Percentiles rank a stretch among this genome's conserved stretches.
Evolutionary conservation across 2,329 filamentous ascomycete genomes (phyloP).

Genomic region (Verticillium nubilum): DNA sequence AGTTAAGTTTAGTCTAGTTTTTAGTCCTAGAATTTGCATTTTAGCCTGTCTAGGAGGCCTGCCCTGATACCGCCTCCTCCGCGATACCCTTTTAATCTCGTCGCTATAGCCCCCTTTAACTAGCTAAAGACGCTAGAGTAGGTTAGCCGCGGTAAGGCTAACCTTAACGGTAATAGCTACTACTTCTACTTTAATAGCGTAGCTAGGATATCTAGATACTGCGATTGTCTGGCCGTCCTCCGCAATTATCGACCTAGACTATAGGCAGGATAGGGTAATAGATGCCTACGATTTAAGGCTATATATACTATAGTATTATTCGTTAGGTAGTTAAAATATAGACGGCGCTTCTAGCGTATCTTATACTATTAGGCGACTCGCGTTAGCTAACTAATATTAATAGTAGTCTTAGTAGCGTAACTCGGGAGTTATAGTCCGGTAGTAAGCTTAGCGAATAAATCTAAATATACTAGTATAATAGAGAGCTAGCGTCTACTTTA

Average conservation of each 20-base stretch:
- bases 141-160: no score
- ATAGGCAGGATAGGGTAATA: constrained; percentile 5
- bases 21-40: neutral
- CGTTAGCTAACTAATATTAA: constrained; percentile 14
- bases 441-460: constrained; percentile 4
- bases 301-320: constrained; percentile 19
- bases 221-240: constrained; percentile 24
- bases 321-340: constrained; percentile 21
- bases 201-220: constrained; percentile 19
- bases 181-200: constrained; percentile 17
- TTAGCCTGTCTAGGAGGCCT: no score
- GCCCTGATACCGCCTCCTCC: no score
- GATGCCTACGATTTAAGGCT: constrained; percentile 15
- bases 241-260: constrained; percentile 25
- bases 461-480: constrained; percentile 9
- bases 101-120: no score
- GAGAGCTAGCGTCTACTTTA: constrained; percentile 8
- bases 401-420: constrained; percentile 16
- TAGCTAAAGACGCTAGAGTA: no score
- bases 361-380: constrained; percentile 14
- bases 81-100: no score
- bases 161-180: neutral
- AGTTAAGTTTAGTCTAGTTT: neutral
- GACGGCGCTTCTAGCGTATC: constrained; percentile 11
- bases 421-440: constrained; percentile 19